phyloP scores from a whole-genome alignment of 2,329 filamentous ascomycete genomes.

The Aspergillus latus region DNA sequence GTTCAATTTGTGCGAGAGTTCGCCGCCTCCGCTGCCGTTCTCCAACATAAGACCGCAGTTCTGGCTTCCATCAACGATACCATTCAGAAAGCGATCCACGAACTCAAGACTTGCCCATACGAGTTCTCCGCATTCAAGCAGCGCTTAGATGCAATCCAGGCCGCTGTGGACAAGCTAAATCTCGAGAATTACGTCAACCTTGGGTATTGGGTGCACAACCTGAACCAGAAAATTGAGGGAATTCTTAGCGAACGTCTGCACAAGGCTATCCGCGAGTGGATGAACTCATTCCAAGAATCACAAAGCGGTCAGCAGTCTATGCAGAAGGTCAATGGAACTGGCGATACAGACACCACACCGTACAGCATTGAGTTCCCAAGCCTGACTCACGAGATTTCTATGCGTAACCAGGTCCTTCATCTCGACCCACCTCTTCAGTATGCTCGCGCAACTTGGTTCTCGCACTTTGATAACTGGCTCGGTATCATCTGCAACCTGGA shows the following conservation, averaged over 20 bases:
- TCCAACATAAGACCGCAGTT: slow-evolving; percentile 83
- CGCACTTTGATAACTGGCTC: slow-evolving; percentile 90
- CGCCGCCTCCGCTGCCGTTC: slow-evolving; percentile 76
- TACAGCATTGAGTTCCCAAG: slow-evolving; percentile 45
- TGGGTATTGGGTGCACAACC: slow-evolving; percentile 79
- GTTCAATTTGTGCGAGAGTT: slow-evolving; percentile 96
- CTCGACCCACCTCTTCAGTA: slow-evolving; percentile 90
- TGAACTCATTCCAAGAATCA: slow-evolving; percentile 71
- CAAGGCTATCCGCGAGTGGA: slow-evolving; percentile 82
- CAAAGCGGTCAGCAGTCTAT: slow-evolving; percentile 30
- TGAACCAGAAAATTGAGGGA: slow-evolving; percentile 81
- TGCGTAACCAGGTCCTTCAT: slow-evolving; percentile 97
- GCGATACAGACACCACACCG: slow-evolving; percentile 31
- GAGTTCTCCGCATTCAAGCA: slow-evolving; percentile 75
- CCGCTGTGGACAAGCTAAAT: slow-evolving; percentile 92
- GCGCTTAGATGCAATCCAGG: slow-evolving; percentile 81
- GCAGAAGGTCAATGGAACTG: slow-evolving; percentile 24
- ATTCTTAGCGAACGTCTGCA: slow-evolving; percentile 80
- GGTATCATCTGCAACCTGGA: slow-evolving; percentile 88
- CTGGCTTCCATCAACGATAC: slow-evolving; percentile 77
- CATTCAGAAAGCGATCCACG: slow-evolving; percentile 75
- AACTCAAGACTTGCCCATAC: slow-evolving; percentile 83
- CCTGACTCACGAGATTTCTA: slow-evolving; percentile 87
- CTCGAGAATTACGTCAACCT: slow-evolving; percentile 95
- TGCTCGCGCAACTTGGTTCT: slow-evolving; percentile 89